Evolutionary conservation across 352 stramenopile genomes (phyloP).

Genomic region (Phytophthora pseudosyringae): DNA sequence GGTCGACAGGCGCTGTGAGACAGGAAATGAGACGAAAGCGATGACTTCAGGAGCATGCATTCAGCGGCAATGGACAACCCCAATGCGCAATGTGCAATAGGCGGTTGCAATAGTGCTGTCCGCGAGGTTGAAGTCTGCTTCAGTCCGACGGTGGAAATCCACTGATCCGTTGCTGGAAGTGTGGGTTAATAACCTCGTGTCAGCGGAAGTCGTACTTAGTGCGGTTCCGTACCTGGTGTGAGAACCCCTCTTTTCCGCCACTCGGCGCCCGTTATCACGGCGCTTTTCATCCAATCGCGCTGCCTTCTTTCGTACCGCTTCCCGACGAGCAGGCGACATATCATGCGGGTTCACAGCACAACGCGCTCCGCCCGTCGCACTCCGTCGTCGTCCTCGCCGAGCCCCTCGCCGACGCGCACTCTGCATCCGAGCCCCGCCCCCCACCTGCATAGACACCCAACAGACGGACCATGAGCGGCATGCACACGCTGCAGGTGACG

Average conservation of each 20-base stretch:
- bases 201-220: not conserved
- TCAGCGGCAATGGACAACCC: no score
- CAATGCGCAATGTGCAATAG: no score
- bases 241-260: not conserved
- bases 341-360: conserved; percentile 18
- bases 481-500: conserved; percentile 69
- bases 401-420: not conserved
- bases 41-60: no score
- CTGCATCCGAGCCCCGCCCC: not conserved
- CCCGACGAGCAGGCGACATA: conserved; percentile 36
- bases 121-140: no score
- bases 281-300: conserved; percentile 1
- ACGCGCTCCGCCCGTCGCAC: conserved; percentile 26
- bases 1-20: no score
- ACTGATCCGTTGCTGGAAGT: not conserved
- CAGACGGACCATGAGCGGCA: conserved; percentile 35
- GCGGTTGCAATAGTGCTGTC: no score
- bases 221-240: no score
- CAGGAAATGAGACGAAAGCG: no score
- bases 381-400: conserved; percentile 14
- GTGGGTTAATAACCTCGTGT: not conserved
- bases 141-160: no score
- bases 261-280: not conserved
- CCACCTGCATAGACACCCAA: conserved; percentile 3
- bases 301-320: conserved; percentile 3